Evolutionary conservation across 2,329 filamentous ascomycete species (phyloP), one percentile per base, ranked within the genome.

Genomic region (Endoconidiophora laricicola): DNA sequence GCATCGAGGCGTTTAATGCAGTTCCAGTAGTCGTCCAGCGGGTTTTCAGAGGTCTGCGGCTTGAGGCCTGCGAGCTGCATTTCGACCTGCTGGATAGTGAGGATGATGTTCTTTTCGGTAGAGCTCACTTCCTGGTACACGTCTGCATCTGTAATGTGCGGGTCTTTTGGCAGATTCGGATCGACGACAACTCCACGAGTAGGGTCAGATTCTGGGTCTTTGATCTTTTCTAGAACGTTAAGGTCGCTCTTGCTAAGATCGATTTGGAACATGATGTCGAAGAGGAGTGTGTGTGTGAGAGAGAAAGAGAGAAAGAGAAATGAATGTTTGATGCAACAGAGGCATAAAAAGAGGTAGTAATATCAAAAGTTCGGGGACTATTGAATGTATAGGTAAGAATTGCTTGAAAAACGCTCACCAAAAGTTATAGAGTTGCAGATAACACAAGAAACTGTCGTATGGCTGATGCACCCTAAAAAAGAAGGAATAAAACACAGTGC

Each of bases 211-310:
- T 83, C 79, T 1, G 78, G 78, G 54, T 83, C 78, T 57, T 74
- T 76, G 61, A 83, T 81, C 60, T 81, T 81, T 55, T 75, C 71
- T 52, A 83, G 71, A 56, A 82, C 70, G 51, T 76, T 70, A 60
- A 76, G 64, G 60, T 83, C 79, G 55, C 73, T 72, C 43, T 62
- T 66, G 60, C 72, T 79, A 52, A 82, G 66, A 12, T 66, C 61
- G 50, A 66, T 58, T 49, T 63, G 60, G 41, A 71, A 62, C 75
- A 78, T 79, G 41, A 46, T 59, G 57, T 44, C 37, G 24, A 26
- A 36, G 42, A 44, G 42, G 7, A 10, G 18, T 26, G 42, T 16
- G 42, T 14, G 38, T 3, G 16, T 26, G 42, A 16, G 44, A 29
- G 29, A 33, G 7, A 33, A 33, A 10, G n/a, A 14, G 43, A 33